Evolutionary conservation across 1,284 basidiomycete genomes (phyloP), one percentile per base, ranked within the genome.

Genomic region (Cryptococcus sp.): DNA sequence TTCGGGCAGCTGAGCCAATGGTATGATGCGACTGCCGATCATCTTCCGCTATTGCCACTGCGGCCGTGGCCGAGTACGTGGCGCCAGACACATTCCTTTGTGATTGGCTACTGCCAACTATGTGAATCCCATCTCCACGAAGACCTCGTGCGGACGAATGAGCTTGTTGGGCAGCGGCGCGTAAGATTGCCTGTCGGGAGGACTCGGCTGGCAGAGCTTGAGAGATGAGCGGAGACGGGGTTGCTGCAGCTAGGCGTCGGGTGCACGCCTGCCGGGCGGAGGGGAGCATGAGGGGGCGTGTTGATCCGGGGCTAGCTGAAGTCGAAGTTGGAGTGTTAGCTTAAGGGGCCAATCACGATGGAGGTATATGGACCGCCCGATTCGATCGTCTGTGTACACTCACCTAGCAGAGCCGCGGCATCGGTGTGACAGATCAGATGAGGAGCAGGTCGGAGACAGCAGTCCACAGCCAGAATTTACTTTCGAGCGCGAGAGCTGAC

Each of bases 201-300:
- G 68, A 70, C 63, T 72, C 70, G 39, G 70, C 68, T 16, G 66
- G 66, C 2, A 64, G 60, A n/a, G 60, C 61, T 19, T 55, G 61
- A 16, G 58, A 53, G 20, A 52, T 50, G 40, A 54, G 48, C 5
- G 52, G 39, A 16, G 40, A 20, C 4, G 43, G n/a, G 2, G 19
- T 19, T 13, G 20, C 20, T 39, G 51, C 30, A 38, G 58, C 47
- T 15, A 63, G 35, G 15, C 53, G 41, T 47, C 56, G 57, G 22
- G 52, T 45, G 53, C 58, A 62, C 38, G 64, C 67, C 57, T 64
- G 65, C 53, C 68, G 57, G 42, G 66, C 62, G 35, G 64, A 54
- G 13, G 61, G 53, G 23, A 72, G 63, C 70, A 72, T 69, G 30
- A 23, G 38, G 39, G 50, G 49, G 11, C 5, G 27, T 41, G 43